Base-by-base conservation (phyloP, 164 flowering plant genomes). In the Vitis rupestris region DNA sequence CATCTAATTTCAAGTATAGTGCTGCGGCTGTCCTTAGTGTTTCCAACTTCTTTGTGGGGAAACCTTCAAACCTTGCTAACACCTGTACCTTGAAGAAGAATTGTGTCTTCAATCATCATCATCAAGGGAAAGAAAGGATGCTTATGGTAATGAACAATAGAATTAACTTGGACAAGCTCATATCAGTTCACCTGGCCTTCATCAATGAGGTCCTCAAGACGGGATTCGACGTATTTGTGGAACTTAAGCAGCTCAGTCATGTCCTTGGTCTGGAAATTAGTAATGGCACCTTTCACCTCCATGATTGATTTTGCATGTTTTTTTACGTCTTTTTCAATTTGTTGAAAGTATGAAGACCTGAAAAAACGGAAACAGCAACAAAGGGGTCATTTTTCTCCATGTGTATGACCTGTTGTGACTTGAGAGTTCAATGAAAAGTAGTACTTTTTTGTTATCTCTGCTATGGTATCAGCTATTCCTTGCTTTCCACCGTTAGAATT, bases 291-390 rank as follows among this genome's bases (percentile, higher is more conserved):
- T 78, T 85, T 88, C 75, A 91, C 56, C 77, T 88, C 93, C 71
- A 61, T 81, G 65, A 93, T 88, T 50, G 80, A 12, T 29, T 80
- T 83, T 59, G 88, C 80, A 73, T 88, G 74, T 68, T 82, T 87
- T 70, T 84, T 72, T 29, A 83, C 90, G 70, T 93, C 98, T 72
- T 84, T 91, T 76, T 93, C 92, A 59, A 93, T 91, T 81, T 93
- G 92, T 72, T 75, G 82, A 70, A 91, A 93, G 74, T 91, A 91
- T 61, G 97, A 72, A 37, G 98, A 93, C 64, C 97, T 89, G 83
- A 50, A 27, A 70, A 16, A 62, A 17, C 14, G 44, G 44, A 37
- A 37, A 37, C 7, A 37, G 7, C 44, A 37, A 3, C 6, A 4
- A 37, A 37, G 44, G 44, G 7, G 4, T 37, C 4, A 37, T 37